phyloP scores from a whole-genome alignment of 371 early-diverging fungal genomes.

The Mucor circinelloides region DNA sequence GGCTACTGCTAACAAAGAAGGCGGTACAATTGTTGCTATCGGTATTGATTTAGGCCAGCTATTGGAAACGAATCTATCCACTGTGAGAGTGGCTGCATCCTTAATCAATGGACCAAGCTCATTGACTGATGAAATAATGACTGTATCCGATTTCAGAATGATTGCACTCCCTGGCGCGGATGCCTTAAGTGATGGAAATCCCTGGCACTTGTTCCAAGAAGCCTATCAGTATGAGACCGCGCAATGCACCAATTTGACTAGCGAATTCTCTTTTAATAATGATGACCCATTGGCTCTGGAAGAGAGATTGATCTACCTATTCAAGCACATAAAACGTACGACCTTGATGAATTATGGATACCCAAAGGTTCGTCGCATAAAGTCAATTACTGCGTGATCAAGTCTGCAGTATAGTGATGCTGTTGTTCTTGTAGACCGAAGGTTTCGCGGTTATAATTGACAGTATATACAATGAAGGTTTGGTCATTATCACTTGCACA shows the following conservation, averaged over 20 bases:
- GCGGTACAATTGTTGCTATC: not conserved
- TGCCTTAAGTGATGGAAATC: not conserved
- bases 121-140: not conserved
- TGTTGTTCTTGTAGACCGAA: not conserved
- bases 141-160: not conserved
- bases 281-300: not conserved
- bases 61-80: not conserved
- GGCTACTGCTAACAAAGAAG: not conserved
- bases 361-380: not conserved
- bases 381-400: no score
- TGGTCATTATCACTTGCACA: not conserved
- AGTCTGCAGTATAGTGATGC: not conserved
- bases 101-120: not conserved
- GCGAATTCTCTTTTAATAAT: not conserved
- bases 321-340: not conserved
- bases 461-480: not conserved
- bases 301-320: not conserved
- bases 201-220: not conserved
- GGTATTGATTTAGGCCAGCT: not conserved
- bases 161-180: not conserved
- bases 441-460: not conserved
- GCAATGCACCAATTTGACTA: not conserved
- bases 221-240: not conserved
- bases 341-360: not conserved
- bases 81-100: not conserved